Evolutionary conservation across 2,329 filamentous ascomycete species (phyloP), one percentile per base, ranked within the genome.

Genomic region (Achaetomium macrosporum): DNA sequence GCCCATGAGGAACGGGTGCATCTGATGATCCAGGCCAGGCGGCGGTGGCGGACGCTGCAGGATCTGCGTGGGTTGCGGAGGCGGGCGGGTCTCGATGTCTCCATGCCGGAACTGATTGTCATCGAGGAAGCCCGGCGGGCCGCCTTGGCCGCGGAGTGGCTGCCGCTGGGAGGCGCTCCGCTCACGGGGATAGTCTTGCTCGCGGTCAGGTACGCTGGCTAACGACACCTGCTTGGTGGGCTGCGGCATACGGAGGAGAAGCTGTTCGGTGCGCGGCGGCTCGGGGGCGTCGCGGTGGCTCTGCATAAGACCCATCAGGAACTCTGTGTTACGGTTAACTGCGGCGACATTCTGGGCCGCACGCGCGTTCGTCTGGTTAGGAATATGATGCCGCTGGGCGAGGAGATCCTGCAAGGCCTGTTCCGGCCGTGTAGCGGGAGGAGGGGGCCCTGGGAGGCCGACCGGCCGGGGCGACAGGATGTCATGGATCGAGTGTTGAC

Each of bases 281-380:
- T 82, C 78, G 0, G 76, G 72, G 3, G 69, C 72, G 36, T 71
- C 71, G 54, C 77, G 75, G 19, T 68, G 65, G 57, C 70, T 68
- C 60, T 85, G 82, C 88, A 96, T 93, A 30, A 96, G 76, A 56
- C 84, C 87, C 69, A 95, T 88, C 45, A 96, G 73, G 66, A 93
- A 91, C 59, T 95, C 87, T n/a, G 86, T 82, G 61, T 92, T 88
- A 61, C 76, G 81, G 65, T 79, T 84, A 65, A 73, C 54, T 10
- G 51, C 68, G 60, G 66, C 65, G 50, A 56, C 58, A 59, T 59
- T 69, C 54, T 73, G 72, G 47, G 80, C 76, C 35, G 70, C 67
- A 33, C 77, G 59, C 13, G 42, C 25, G 72, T 72, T 74, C 36
- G 71, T 69, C 56, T 81, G 79, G 62, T 72, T 80, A 16, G 77